Percentiles rank a stretch among this genome's conserved stretches.
Conservation (phyloP, 805 yeast genomes). For the Lipomyces starkeyi region DNA sequence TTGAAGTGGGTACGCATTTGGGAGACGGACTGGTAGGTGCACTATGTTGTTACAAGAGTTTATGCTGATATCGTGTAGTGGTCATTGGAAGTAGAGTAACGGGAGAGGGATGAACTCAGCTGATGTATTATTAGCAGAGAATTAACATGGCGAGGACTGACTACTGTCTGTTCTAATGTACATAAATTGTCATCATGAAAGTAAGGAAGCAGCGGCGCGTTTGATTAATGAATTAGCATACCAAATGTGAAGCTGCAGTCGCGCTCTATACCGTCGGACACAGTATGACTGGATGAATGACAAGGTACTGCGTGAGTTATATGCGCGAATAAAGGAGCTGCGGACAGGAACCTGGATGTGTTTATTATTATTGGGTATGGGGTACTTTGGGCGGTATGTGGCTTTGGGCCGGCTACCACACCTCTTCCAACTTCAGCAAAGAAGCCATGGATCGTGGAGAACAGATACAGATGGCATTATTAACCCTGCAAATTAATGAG, state of each 20-base stretch:
- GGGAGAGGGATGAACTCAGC: background rate
- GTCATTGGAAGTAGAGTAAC: conserved; percentile 29
- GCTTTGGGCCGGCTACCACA: background rate
- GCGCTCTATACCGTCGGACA: too few species aligned
- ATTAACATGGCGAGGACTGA: background rate
- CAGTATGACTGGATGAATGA: too few species aligned
- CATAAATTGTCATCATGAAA: background rate
- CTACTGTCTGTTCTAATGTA: background rate
- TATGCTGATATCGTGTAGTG: conserved; percentile 16
- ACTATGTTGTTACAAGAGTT: background rate
- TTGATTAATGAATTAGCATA: too few species aligned
- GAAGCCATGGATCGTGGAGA: background rate
- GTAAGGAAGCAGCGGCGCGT: background rate
- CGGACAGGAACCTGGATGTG: too few species aligned
- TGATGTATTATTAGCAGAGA: background rate
- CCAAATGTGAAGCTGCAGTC: too few species aligned
- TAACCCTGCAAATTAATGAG: conserved; percentile 1
- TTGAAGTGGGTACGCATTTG: conserved; percentile 79
- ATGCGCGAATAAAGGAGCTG: too few species aligned
- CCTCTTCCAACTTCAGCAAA: conserved; percentile 3
- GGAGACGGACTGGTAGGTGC: conserved; percentile 74
- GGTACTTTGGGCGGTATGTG: too few species aligned
- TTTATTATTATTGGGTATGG: background rate
- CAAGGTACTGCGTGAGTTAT: too few species aligned
- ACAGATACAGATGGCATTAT: background rate